A percentile compares a stretch with the other conserved stretches of the same genome.
Evolutionary conservation across 306 rosid genomes (phyloP).

Genomic region (Cyamopsis tetragonoloba): DNA sequence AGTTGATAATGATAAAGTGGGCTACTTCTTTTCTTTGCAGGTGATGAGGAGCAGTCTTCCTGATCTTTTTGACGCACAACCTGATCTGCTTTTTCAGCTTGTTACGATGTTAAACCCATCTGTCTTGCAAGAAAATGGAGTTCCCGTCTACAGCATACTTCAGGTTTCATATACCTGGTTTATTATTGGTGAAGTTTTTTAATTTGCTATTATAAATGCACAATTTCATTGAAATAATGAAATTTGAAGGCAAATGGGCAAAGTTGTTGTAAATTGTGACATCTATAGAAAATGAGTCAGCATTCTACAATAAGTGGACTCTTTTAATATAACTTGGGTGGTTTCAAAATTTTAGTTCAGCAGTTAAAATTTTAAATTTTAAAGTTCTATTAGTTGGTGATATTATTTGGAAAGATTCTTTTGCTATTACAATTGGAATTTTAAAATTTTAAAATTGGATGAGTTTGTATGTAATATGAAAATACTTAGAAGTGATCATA

Average conservation of each 20-base stretch:
- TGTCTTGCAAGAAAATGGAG: constrained; percentile 86
- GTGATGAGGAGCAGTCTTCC: constrained; percentile 96
- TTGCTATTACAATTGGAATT: too few species aligned
- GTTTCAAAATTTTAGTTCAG: background rate
- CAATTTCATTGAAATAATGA: constrained; percentile 1
- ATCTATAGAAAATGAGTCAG: constrained; percentile 2
- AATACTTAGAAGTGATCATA: too few species aligned
- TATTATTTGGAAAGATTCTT: too few species aligned
- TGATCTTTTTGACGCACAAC: constrained; percentile 96
- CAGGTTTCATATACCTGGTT: constrained; percentile 56
- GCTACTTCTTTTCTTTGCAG: constrained; percentile 45
- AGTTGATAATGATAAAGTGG: constrained; percentile 9
- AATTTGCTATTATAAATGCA: background rate
- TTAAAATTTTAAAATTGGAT: too few species aligned
- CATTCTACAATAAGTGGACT: background rate
- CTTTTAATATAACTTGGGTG: constrained; percentile 9
- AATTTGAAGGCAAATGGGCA: background rate
- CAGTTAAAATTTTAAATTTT: constrained; percentile 2
- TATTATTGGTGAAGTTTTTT: background rate
- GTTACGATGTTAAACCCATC: constrained; percentile 98
- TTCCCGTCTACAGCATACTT: constrained; percentile 75
- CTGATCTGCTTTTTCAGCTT: constrained; percentile 97
- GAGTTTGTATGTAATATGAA: too few species aligned
- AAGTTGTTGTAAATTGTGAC: background rate
- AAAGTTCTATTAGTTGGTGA: too few species aligned